phyloP scores from a whole-genome alignment of 2,329 filamentous ascomycete genomes.

The Apiospora marii region DNA sequence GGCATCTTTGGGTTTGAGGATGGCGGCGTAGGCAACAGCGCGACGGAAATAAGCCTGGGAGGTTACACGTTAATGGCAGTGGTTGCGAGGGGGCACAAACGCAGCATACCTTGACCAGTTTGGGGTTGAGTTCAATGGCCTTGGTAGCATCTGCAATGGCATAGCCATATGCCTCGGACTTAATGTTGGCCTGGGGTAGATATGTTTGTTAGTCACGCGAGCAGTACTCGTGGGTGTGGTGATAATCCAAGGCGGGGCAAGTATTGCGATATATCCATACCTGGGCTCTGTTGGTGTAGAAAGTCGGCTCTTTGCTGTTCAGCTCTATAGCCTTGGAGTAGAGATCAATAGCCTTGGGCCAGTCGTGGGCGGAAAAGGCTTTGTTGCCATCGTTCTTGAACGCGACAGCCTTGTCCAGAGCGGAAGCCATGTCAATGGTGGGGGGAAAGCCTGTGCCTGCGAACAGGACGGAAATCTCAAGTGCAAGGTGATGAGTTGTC shows the following conservation, averaged over 20 bases:
- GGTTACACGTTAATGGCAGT: conserved; percentile 27
- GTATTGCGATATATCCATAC: conserved; percentile 57
- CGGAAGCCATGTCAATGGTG: conserved; percentile 47
- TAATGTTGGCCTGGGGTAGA: conserved; percentile 81
- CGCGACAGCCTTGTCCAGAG: conserved; percentile 74
- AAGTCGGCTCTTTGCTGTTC: conserved; percentile 84
- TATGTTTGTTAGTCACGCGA: conserved; percentile 58
- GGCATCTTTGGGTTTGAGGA: conserved; percentile 86
- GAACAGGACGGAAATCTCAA: background rate
- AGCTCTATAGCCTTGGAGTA: conserved; percentile 89
- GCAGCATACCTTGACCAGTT: conserved; percentile 80
- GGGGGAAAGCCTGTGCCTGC: conserved; percentile 1
- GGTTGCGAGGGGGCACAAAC: background rate
- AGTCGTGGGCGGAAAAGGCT: conserved; percentile 88
- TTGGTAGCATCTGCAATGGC: conserved; percentile 90
- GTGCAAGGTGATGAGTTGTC: background rate
- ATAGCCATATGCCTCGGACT: conserved; percentile 93
- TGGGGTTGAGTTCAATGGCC: conserved; percentile 87
- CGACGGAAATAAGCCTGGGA: conserved; percentile 89
- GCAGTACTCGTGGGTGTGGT: conserved; percentile 34
- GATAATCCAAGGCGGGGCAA: conserved; percentile 21
- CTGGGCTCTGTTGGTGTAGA: conserved; percentile 94
- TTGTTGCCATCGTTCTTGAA: conserved; percentile 96
- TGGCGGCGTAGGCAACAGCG: conserved; percentile 90
- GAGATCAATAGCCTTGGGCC: conserved; percentile 79